A percentile compares a stretch with the other conserved stretches of the same genome.
Evolutionary conservation across 2,329 filamentous ascomycete species (phyloP).

Genomic region (Aspergillus caelatus): DNA sequence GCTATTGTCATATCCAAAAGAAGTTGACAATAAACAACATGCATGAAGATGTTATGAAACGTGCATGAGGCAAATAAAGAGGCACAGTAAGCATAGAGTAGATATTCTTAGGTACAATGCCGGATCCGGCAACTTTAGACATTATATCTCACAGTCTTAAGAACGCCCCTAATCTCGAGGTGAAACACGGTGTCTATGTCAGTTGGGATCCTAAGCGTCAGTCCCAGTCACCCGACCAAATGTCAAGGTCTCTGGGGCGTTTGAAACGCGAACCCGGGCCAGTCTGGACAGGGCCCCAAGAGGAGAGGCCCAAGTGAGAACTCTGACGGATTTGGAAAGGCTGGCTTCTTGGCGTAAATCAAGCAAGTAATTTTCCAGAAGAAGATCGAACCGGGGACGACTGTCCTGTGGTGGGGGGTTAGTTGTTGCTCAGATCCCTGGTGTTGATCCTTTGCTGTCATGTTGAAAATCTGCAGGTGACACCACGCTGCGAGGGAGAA

Average conservation of each 20-base stretch:
- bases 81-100: not conserved
- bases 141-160: not conserved
- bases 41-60: conserved; percentile 1
- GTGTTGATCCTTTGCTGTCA: conserved; percentile 7
- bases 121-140: not conserved
- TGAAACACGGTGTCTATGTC: not conserved
- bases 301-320: not conserved
- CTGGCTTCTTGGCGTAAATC: not conserved
- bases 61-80: conserved; percentile 2
- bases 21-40: conserved; percentile 2
- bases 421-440: conserved; percentile 10
- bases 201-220: too few species aligned
- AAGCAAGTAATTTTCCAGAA: conserved; percentile 2
- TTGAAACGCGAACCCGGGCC: not conserved
- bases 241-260: not conserved
- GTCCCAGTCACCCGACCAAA: not conserved
- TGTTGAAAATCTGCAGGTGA: not conserved
- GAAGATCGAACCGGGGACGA: not conserved
- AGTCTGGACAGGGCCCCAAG: not conserved
- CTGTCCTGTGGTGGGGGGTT: not conserved
- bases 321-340: conserved; percentile 1
- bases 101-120: conserved; percentile 2
- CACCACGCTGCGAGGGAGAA: not conserved
- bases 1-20: conserved; percentile 1
- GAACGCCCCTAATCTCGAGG: not conserved